phyloP scores from a whole-genome alignment of 2,329 filamentous ascomycete species.

The Botrytis medusae region DNA sequence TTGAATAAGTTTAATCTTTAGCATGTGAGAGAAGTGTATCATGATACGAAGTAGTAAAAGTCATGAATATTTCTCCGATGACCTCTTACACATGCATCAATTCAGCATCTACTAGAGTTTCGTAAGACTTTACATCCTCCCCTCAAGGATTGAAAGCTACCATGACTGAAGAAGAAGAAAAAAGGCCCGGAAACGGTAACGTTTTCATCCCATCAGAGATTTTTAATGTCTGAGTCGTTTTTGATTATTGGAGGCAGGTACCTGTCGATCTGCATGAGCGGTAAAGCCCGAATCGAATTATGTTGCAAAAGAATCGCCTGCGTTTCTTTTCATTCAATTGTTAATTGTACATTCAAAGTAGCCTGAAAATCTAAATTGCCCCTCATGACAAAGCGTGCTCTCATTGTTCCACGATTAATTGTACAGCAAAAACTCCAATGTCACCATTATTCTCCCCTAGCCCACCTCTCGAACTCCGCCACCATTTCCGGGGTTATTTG shows the following conservation, averaged over 20 bases:
- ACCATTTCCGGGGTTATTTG: slow-evolving; percentile 62
- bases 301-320: not conserved
- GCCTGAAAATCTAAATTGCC: not conserved
- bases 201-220: not conserved
- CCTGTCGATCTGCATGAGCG: not conserved
- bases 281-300: not conserved
- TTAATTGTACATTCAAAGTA: not conserved
- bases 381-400: too few relatives aligned
- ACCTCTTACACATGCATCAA: not conserved
- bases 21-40: not conserved
- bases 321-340: not conserved
- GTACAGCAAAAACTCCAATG: not conserved
- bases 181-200: not conserved
- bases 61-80: not conserved
- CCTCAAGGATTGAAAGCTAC: not conserved
- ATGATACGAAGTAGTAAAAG: not conserved
- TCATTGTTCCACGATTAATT: not conserved
- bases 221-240: not conserved
- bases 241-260: not conserved
- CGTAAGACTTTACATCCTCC: not conserved
- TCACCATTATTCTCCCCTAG: not conserved
- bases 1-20: not conserved
- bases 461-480: slow-evolving; percentile 50
- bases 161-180: not conserved
- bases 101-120: not conserved